Base-by-base conservation (phyloP, 1,139 yeast genomes). In the Kodamaea sp. region DNA sequence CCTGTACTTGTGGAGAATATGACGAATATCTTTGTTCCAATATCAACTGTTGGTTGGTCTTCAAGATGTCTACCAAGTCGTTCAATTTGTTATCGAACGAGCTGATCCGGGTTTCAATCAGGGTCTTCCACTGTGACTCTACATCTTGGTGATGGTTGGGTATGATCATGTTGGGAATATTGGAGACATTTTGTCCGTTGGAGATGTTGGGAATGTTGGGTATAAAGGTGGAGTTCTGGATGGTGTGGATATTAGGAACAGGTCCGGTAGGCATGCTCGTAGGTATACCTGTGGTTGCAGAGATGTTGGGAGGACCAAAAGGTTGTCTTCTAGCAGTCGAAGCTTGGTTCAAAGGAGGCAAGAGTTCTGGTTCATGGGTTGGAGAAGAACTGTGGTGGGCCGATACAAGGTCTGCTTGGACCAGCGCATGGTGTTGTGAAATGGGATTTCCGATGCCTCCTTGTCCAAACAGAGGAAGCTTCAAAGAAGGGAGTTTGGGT, bases 401-500 rank as follows among this genome's bases (percentile, higher is more conserved):
- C 6, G 21, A 18, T 7, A 18, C 9, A 18, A 6, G 8, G 21
- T 6, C 6, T 6, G 21, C 21, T 18, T 18, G 21, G 8, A 18
- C 8, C 9, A 6, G 6, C 9, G 9, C 9, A 9, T 18, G 21
- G 24, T 11, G 7, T 22, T 11, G 24, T 11, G 7, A 7, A n/a
- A 8, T 22, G 9, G 21, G 9, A 18, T 18, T 7, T 6, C 9
- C 12, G 12, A 34, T 12, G 4, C 21, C 27, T 13, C 34, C 34
- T 72, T 24, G 35, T n/a, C 24, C 16, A 10, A 61, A 42, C 41
- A 47, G 65, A 35, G 68, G 73, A 49, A 57, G 70, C 55, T 49
- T 60, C 16, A 68, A 40, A 4, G 73, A 59, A 1, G 83, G 80
- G 4, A 78, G 63, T 43, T 76, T 77, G 31, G 75, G 72, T 26